Base-by-base conservation (phyloP, 345 rosid species). In the Ceriops decandra region DNA sequence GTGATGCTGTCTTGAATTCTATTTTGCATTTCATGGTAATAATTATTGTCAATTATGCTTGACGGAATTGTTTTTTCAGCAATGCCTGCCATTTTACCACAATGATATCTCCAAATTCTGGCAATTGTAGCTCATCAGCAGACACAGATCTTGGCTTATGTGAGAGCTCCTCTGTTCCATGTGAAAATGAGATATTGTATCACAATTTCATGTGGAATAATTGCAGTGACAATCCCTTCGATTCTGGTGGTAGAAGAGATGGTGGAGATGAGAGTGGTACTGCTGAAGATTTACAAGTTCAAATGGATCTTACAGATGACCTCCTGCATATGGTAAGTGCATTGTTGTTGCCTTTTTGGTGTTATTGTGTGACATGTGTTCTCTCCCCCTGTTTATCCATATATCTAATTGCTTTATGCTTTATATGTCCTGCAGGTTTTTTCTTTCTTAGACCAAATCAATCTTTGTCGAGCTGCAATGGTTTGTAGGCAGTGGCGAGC, bases 401-500 rank as follows among this genome's bases (percentile, higher is more conserved):
- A 46, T 35, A 5, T 61, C 19, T 61, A 47, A 49, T 38, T 51
- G 71, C 4, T 49, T 5, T 53, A 17, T 47, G 11, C 20, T 57
- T 46, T 71, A 27, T 20, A 38, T 58, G 61, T 70, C 56, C 38
- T 35, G 42, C 85, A 95, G 99, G 99, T 95, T 56, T 95, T 95
- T 81, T 90, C 98, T 22, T 90, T 91, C 83, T 83, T 95, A 87
- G 86, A 85, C 70, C 88, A 82, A 51, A 64, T 74, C 60, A 85
- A 84, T 83, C 92, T 95, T 52, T 90, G 98, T 73, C 87, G 85
- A 60, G 90, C 97, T 68, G 98, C 96, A 52, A 84, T 86, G 83
- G 99, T 91, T 46, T 92, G 99, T 82, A 82, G 87, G 71, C 98
- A 90, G 85, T 95, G 99, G 98, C 87, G 87, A 84, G 76, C 77